Conservation (phyloP, 2,329 filamentous ascomycete species). For the Exophiala spinifera region DNA sequence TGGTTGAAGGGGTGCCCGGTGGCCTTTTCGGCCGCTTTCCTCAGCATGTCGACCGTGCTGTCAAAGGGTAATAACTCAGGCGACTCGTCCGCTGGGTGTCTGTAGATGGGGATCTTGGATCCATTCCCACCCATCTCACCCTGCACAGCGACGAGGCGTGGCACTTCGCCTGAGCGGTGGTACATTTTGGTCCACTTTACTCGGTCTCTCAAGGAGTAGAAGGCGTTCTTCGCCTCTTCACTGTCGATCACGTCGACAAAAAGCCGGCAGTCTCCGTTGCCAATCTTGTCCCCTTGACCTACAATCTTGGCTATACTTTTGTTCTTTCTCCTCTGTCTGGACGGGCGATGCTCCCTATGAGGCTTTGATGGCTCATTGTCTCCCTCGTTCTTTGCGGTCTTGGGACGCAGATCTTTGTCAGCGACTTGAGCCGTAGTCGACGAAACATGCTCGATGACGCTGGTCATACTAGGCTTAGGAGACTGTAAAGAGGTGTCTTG, state of each 20-base stretch:
- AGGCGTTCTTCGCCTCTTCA: slow-evolving; percentile 58
- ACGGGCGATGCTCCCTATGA: not conserved
- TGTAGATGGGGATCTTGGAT: slow-evolving; percentile 76
- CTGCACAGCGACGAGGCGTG: slow-evolving; percentile 85
- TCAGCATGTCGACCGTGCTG: slow-evolving; percentile 66
- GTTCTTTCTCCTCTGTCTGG: slow-evolving; percentile 16
- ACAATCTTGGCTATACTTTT: slow-evolving; percentile 11
- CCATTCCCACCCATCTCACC: slow-evolving; percentile 67
- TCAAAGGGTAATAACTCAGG: slow-evolving; percentile 75
- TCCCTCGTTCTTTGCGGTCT: not conserved
- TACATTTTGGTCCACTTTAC: slow-evolving; percentile 89
- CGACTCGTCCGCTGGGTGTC: slow-evolving; percentile 87
- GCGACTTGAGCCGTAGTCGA: not conserved
- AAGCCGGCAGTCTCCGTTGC: slow-evolving; percentile 77
- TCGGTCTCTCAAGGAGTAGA: slow-evolving; percentile 47
- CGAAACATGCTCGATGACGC: not conserved
- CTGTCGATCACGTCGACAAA: slow-evolving; percentile 65
- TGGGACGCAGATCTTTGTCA: not conserved
- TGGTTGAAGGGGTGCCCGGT: slow-evolving; percentile 85
- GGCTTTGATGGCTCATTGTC: not conserved
- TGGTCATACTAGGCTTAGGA: slow-evolving; percentile 1
- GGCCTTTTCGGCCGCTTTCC: slow-evolving; percentile 63
- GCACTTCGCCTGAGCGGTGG: slow-evolving; percentile 86
- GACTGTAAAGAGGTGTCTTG: slow-evolving; percentile 10
- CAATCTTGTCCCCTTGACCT: slow-evolving; percentile 56